These are phyloP conservation scores for Cryoendolithus antarcticus DNA, from an alignment of 2,329 filamentous ascomycete species.

Conservation along the genomic window DNA sequence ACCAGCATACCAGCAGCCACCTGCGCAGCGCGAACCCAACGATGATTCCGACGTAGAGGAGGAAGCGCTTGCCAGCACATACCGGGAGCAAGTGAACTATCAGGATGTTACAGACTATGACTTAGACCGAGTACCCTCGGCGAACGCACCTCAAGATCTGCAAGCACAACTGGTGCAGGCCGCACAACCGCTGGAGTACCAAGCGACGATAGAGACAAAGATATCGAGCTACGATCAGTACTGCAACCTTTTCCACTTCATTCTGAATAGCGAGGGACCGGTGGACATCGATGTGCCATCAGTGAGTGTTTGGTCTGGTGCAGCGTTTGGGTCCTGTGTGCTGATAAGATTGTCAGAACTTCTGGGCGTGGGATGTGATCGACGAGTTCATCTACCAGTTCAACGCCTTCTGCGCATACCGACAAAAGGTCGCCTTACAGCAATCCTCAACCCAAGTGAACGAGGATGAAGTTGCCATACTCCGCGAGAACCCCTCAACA, in stretches of 20 bases:
- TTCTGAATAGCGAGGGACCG: slow-evolving; percentile 97
- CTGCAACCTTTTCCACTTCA: slow-evolving; percentile 98
- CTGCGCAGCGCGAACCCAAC: slow-evolving; percentile 3
- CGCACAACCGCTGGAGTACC: slow-evolving; percentile 90
- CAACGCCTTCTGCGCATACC: slow-evolving; percentile 97
- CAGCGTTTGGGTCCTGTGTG: not conserved
- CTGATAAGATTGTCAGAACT: slow-evolving; percentile 53
- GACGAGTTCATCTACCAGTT: slow-evolving; percentile 99
- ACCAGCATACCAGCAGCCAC: slow-evolving; percentile 2
- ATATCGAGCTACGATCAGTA: slow-evolving; percentile 99
- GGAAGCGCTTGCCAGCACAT: slow-evolving; percentile 89
- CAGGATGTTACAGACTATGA: slow-evolving; percentile 52
- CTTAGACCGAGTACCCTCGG: slow-evolving; percentile 55
- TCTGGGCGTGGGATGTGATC: slow-evolving; percentile 99
- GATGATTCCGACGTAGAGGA: slow-evolving; percentile 86
- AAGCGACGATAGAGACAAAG: slow-evolving; percentile 89
- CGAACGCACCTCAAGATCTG: slow-evolving; percentile 74
- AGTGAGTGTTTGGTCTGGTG: slow-evolving; percentile 44
- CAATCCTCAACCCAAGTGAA: slow-evolving; percentile 45
- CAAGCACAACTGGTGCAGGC: slow-evolving; percentile 84
- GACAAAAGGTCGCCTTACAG: slow-evolving; percentile 76
- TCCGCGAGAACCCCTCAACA: slow-evolving; percentile 94
- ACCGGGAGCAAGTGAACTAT: slow-evolving; percentile 91
- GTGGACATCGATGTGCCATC: slow-evolving; percentile 94
- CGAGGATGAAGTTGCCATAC: slow-evolving; percentile 80